Evolutionary conservation across 2,329 filamentous ascomycete genomes (phyloP), one percentile per base, ranked within the genome.

Genomic region (Microsporum audouinii): DNA sequence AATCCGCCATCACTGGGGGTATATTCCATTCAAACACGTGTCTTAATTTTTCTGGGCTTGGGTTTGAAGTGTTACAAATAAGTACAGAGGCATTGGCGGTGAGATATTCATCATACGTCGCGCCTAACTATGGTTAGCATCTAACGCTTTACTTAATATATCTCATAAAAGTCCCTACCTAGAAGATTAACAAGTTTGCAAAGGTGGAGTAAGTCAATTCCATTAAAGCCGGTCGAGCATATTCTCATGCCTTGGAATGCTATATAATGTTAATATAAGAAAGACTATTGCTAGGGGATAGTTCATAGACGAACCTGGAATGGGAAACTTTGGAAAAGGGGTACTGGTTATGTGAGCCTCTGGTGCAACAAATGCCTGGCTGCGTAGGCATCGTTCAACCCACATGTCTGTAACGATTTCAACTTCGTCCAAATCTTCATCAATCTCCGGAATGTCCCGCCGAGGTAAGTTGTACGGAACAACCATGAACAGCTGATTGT

Each of bases 371-470:
- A 92, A 82, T 31, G 76, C 77, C 72, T 89, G 94, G 65, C 84
- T 83, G 70, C 91, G 85, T 43, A 99, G 77, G 71, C 92, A 97
- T 56, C 85, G 84, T 75, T 99, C 94, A 59, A 99, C 80, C 82
- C 92, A 99, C 80, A 94, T 95, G 70, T 96, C 91, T 8, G 91
- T 97, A 36, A 95, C 85, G 12, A 79, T 69, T 56, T 79, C 72
- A 60, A 78, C 76, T 64, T 76, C 73, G 27, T 73, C 72, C 0
- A 71, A 73, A 60, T 74, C 66, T 49, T 75, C 73, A 56, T 75
- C 73, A 1, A 72, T 73, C 1, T 71, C 74, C 27, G 74, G 73
- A 31, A 74, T 63, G 3, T 71, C 63, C 2, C 68, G 66, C 58
- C 64, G 67, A 5, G 73, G 68, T 14, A 70, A 69, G 60, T 71